Evolutionary conservation across 768 basidiomycete genomes (phyloP).

Genomic region (Pleurotus pulmonarius): DNA sequence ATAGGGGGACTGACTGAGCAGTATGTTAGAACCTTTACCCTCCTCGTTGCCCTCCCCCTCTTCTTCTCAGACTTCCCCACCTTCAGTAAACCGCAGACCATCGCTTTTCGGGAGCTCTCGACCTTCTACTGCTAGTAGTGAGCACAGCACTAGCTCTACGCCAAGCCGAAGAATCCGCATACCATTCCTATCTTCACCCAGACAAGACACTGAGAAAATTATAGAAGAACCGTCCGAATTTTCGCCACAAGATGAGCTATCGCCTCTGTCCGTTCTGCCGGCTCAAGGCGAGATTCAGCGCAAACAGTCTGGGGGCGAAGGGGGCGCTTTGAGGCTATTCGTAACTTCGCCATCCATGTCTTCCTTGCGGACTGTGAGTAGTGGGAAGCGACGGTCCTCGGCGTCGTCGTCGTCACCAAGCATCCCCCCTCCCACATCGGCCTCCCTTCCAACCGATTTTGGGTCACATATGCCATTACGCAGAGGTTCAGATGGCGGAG

Average conservation of each 20-base stretch:
- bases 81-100: slow-evolving; percentile 7
- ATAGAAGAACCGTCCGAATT: slow-evolving; percentile 3
- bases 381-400: not conserved
- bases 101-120: slow-evolving; percentile 7
- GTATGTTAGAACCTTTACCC: not conserved
- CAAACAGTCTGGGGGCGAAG: not conserved
- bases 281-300: slow-evolving; percentile 2
- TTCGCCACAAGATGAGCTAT: not conserved
- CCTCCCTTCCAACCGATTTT: slow-evolving; percentile 3
- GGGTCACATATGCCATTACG: not conserved
- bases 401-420: not conserved
- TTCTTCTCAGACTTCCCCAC: not conserved
- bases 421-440: not conserved
- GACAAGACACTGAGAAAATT: not conserved
- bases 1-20: too few species aligned
- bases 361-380: not conserved
- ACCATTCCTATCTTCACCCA: not conserved
- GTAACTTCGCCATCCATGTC: not conserved
- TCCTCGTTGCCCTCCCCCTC: not conserved
- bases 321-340: not conserved
- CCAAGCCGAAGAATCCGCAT: not conserved
- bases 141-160: slow-evolving; percentile 9
- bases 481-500: slow-evolving; percentile 2
- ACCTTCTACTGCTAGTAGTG: slow-evolving; percentile 13
- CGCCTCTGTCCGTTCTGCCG: slow-evolving; percentile 10